Base-by-base conservation (phyloP, 345 rosid species). In the Xanthoceras sorbifolium region DNA sequence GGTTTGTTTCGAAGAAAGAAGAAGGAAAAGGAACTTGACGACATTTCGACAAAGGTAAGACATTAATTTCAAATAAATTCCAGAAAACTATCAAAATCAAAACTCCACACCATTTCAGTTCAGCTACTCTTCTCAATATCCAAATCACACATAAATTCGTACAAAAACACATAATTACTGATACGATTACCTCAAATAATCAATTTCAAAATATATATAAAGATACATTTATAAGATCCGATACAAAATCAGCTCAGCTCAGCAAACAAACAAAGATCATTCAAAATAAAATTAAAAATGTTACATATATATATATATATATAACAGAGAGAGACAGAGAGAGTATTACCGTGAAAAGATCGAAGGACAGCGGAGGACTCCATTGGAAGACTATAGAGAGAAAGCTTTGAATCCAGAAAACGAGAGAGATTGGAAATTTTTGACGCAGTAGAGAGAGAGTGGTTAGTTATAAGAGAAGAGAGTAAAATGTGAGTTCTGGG, bases 281-380 rank as follows among this genome's bases (percentile, higher is more conserved):
- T 9, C 9, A n/a, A 66, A 34, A 20, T 5, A 34, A 31, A 65
- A 65, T 32, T n/a, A n/a, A n/a, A n/a, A n/a, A n/a, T n/a, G n/a
- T n/a, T n/a, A n/a, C n/a, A n/a, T n/a, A n/a, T n/a, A n/a, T n/a
- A n/a, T n/a, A n/a, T n/a, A n/a, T n/a, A n/a, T n/a, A n/a, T n/a
- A n/a, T n/a, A n/a, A n/a, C n/a, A n/a, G 46, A 32, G 1, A 1
- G 3, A 28, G 12, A 69, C 1, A 28, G 14, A 50, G 18, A 36
- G 72, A 71, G 64, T 9, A 75, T 78, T 79, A 96, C 99, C 82
- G 75, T 77, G 87, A 72, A 89, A 82, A 67, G 94, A 92, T 79
- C 90, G 93, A 72, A 92, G 86, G 79, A 84, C 82, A 44, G 90
- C 79, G 40, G 90, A 86, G 75, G 93, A 89, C 73, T 86, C 99